Percentiles rank a stretch among this genome's conserved stretches.
Evolutionary conservation across 1,284 basidiomycete genomes (phyloP).

Genomic region (Rhodofomes roseus): DNA sequence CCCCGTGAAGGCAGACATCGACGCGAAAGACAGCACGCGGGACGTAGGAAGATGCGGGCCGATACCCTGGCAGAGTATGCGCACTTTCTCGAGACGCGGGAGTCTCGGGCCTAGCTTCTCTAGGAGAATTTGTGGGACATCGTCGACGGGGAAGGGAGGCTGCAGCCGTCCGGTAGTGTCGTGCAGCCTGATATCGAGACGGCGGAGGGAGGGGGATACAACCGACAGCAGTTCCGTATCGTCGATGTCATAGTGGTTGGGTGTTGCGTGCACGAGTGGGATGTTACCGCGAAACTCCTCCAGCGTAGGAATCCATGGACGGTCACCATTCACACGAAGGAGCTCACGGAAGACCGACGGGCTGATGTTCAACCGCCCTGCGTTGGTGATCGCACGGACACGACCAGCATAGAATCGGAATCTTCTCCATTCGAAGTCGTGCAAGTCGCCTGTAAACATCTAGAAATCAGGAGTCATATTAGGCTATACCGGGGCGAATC

Average conservation of each 20-base stretch:
- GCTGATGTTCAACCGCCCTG: background rate
- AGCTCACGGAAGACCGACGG: background rate
- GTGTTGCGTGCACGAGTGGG: background rate
- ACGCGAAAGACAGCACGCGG: background rate
- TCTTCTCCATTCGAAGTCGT: background rate
- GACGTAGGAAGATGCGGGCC: background rate
- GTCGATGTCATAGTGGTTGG: background rate
- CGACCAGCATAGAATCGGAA: background rate
- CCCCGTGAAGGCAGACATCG: background rate
- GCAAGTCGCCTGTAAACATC: background rate
- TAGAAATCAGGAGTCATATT: background rate
- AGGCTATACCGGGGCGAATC: background rate
- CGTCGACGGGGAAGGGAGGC: background rate
- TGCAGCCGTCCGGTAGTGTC: background rate
- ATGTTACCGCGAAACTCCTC: background rate
- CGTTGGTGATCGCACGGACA: background rate
- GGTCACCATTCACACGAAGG: background rate
- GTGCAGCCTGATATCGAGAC: constrained; percentile 1
- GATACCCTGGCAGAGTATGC: background rate
- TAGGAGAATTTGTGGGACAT: background rate
- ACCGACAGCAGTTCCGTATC: constrained; percentile 1
- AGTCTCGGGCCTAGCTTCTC: background rate
- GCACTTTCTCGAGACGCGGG: background rate
- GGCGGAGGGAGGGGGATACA: background rate
- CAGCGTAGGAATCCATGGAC: background rate